phyloP scores from a whole-genome alignment of 495 filamentous ascomycete species.

The Aspergillus asperescens region DNA sequence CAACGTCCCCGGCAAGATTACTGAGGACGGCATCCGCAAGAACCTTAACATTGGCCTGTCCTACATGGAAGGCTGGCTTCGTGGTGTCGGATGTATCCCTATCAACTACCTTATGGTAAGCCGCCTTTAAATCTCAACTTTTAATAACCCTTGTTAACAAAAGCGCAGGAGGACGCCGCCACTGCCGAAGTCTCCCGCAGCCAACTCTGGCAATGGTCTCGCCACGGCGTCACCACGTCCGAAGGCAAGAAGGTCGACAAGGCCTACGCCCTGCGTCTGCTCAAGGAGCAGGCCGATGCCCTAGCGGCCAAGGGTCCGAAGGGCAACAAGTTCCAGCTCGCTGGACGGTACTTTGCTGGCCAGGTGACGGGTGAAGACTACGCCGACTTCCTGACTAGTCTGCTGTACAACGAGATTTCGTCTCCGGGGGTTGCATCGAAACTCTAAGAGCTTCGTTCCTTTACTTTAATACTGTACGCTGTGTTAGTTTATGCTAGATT shows the following conservation, averaged over 20 bases:
- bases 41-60: constrained; percentile 90
- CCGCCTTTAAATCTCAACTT: not conserved
- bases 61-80: constrained; percentile 99
- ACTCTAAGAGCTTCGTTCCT: constrained; percentile 48
- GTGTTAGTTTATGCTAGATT: constrained; percentile 1
- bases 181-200: constrained; percentile 91
- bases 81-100: constrained; percentile 90
- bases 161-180: constrained; percentile 75
- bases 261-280: constrained; percentile 76
- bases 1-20: constrained; percentile 91
- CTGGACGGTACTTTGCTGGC: constrained; percentile 82
- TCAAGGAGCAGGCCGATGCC: constrained; percentile 78
- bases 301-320: constrained; percentile 70
- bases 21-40: constrained; percentile 95
- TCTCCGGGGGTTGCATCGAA: constrained; percentile 77
- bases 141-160: constrained; percentile 18
- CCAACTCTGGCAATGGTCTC: constrained; percentile 95
- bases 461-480: not conserved
- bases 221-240: constrained; percentile 75
- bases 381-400: constrained; percentile 90
- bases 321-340: constrained; percentile 89
- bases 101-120: constrained; percentile 95
- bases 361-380: constrained; percentile 98
- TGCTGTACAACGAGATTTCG: constrained; percentile 96
- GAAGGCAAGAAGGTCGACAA: constrained; percentile 95